phyloP scores from a whole-genome alignment of 2,329 filamentous ascomycete species.

The Trichoderma atrobrunneum region DNA sequence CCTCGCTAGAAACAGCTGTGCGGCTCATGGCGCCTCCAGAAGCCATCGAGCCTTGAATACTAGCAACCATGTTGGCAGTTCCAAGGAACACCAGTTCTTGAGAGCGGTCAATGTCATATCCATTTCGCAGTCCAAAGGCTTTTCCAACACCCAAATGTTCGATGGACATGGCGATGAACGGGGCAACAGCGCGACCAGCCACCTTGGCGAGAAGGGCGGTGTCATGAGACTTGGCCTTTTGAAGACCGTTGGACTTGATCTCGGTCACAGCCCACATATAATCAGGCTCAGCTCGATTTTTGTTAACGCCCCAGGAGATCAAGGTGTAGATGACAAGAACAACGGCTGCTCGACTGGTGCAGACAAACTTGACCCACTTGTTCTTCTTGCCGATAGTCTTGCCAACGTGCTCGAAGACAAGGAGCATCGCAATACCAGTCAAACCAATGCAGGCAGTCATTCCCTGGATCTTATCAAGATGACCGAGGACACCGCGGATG shows the following conservation, averaged over 20 bases:
- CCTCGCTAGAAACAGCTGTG: slow-evolving; percentile 65
- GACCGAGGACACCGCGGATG: slow-evolving; percentile 56
- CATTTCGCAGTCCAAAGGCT: slow-evolving; percentile 59
- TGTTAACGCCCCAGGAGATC: slow-evolving; percentile 62
- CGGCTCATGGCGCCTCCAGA: slow-evolving; percentile 65
- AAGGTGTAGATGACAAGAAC: slow-evolving; percentile 61
- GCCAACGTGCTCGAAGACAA: slow-evolving; percentile 55
- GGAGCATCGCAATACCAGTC: slow-evolving; percentile 53
- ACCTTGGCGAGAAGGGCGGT: slow-evolving; percentile 50
- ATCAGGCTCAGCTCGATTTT: slow-evolving; percentile 42
- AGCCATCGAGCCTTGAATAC: slow-evolving; percentile 62
- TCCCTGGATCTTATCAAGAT: slow-evolving; percentile 55
- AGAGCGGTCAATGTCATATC: slow-evolving; percentile 61
- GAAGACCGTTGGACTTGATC: slow-evolving; percentile 54
- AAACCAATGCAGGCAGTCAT: slow-evolving; percentile 60
- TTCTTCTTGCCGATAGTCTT: slow-evolving; percentile 58
- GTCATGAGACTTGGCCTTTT: slow-evolving; percentile 47
- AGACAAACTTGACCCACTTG: slow-evolving; percentile 56
- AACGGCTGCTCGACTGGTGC: slow-evolving; percentile 59
- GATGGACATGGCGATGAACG: slow-evolving; percentile 59
- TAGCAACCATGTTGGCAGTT: slow-evolving; percentile 60
- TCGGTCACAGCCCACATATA: slow-evolving; percentile 57
- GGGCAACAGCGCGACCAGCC: slow-evolving; percentile 53
- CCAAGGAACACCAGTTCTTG: slow-evolving; percentile 65
- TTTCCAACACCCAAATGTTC: slow-evolving; percentile 65